Base-by-base conservation (phyloP, 1,284 basidiomycete species). In the Takashimella tepidaria region DNA sequence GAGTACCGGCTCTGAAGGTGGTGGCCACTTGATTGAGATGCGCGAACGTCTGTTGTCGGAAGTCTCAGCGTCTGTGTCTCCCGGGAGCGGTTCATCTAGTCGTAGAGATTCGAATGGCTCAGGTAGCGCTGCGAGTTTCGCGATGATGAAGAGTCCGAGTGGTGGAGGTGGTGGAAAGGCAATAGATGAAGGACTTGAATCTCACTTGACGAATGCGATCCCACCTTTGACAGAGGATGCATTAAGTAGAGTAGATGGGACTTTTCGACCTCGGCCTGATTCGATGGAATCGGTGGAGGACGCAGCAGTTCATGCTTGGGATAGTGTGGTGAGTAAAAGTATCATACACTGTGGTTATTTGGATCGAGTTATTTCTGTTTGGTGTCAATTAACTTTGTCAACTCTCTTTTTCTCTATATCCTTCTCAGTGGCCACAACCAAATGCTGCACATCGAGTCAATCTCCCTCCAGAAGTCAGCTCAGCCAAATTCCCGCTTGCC, bases 301-400 rank as follows among this genome's bases (percentile, higher is more conserved):
- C 21, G 56, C 60, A 10, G 45, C 45, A 2, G 59, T 64, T 25
- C 68, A 67, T 57, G 66, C 66, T n/a, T 74, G 70, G 70, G 70
- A 74, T 51, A 74, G 72, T 56, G 72, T 74, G 19, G 71, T 73
- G 54, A 59, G 70, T 69, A 25, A 2, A 26, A 27, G n/a, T n/a
- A 47, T 50, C 26, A 21, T 21, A 20, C 19, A 2, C 10, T 27
- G 31, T 45, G 5, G 47, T 44, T 41, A 5, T 21, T 13, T 25
- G 6, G 12, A 12, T 12, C 16, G 19, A 42, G 31, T 26, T 8
- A 8, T 19, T 37, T 5, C 20, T 42, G 48, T n/a, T n/a, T n/a
- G n/a, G n/a, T n/a, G n/a, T n/a, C n/a, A n/a, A n/a, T n/a, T n/a
- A 50, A 4, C 11, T 37, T 10, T 27, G 26, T 8, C 41, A 37